Percentiles rank a stretch among this genome's conserved stretches.
Evolutionary conservation across 257 asterid genomes (phyloP).

Genomic region (Dorcoceras hygrometricum): DNA sequence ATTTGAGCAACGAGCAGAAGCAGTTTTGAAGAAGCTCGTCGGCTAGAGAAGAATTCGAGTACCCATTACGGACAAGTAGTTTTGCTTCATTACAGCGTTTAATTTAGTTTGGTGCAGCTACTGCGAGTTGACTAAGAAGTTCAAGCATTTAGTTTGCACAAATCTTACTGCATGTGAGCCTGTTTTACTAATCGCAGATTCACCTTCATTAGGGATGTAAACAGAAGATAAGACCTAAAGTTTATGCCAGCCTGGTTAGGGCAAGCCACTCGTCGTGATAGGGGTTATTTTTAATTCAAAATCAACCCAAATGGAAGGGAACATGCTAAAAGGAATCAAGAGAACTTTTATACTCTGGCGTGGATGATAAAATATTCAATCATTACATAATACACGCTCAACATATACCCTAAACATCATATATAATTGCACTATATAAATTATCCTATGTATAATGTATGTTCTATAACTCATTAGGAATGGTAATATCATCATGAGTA

Average conservation of each 20-base stretch:
- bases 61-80: not conserved
- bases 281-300: not conserved
- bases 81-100: constrained; percentile 22
- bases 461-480: too few species aligned
- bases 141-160: not conserved
- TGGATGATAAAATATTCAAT: too few species aligned
- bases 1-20: constrained; percentile 88
- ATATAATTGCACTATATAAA: too few species aligned
- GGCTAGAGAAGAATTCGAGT: constrained; percentile 25
- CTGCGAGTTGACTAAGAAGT: not conserved
- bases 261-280: not conserved
- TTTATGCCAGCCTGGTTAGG: not conserved
- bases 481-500: too few species aligned
- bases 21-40: constrained; percentile 66
- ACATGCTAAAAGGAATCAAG: not conserved
- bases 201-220: not conserved
- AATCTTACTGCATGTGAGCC: not conserved
- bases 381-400: too few species aligned
- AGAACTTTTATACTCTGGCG: too few species aligned
- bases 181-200: not conserved
- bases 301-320: not conserved
- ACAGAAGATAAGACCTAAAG: not conserved
- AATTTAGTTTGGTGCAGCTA: not conserved
- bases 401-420: too few species aligned
- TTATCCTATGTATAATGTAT: too few species aligned